Percentiles rank a stretch among this genome's conserved stretches.
Conservation (phyloP, 2,329 filamentous ascomycete genomes). For the Fusarium guadeloupense region DNA sequence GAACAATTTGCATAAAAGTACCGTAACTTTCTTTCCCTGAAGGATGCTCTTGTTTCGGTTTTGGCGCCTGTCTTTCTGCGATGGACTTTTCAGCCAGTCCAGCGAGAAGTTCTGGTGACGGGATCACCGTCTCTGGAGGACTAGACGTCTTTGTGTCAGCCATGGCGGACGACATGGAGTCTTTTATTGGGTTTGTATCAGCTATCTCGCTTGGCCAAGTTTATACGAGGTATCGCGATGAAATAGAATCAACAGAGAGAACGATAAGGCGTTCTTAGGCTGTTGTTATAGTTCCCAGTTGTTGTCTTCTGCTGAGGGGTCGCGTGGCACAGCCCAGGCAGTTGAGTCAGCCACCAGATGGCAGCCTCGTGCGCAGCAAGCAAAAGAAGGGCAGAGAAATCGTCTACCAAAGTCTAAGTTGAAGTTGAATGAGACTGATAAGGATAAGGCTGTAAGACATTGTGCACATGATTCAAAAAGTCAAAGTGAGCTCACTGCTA, state of each 20-base stretch:
- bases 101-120: constrained; percentile 45
- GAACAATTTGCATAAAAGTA: constrained; percentile 58
- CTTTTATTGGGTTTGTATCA: neutral
- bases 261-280: neutral
- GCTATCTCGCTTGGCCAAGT: constrained; percentile 1
- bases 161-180: constrained; percentile 40
- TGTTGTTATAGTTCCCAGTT: constrained; percentile 27
- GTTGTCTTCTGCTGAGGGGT: constrained; percentile 27
- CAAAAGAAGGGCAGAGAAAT: neutral
- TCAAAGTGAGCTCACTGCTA: constrained; percentile 16
- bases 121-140: constrained; percentile 38
- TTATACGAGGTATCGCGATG: constrained; percentile 4
- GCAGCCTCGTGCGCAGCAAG: constrained; percentile 25
- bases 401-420: constrained; percentile 6
- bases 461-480: constrained; percentile 39
- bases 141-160: constrained; percentile 34
- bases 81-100: constrained; percentile 36
- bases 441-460: constrained; percentile 35
- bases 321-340: constrained; percentile 29
- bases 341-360: constrained; percentile 7
- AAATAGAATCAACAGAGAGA: neutral
- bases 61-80: constrained; percentile 4
- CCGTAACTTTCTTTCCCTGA: constrained; percentile 66
- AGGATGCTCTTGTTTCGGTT: constrained; percentile 53
- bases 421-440: constrained; percentile 7